Evolutionary conservation across 768 basidiomycete genomes (phyloP), one percentile per base, ranked within the genome.

Genomic region (Mycena amicta): DNA sequence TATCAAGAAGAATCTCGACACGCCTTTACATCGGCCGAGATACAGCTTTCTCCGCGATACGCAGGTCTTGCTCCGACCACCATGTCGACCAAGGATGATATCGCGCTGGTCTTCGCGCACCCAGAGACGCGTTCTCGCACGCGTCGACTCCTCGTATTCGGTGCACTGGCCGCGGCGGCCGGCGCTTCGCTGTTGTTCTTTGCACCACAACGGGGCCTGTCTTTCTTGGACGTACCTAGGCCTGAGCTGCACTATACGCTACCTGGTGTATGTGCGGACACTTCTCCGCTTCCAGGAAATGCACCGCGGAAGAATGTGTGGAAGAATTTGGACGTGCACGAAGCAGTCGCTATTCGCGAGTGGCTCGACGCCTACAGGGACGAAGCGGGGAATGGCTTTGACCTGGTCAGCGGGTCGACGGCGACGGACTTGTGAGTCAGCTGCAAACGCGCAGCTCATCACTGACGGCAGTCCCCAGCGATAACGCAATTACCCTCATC

Each of bases 241-340:
- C 4, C 3, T 26, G 45, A n/a, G 22, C 28, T 39, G 41, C 33
- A 55, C 18, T n/a, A 52, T 27, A 31, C 47, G 23, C 26, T 53
- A 3, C 62, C 62, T 1, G 52, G 55, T 2, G 5, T 46, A 12
- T 64, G 62, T 20, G 62, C 59, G 16, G 62, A 64, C 30, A 60
- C 55, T 16, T 27, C 58, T 25, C 52, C 62, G 33, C 53, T 64
- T 8, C 52, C 52, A 6, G 26, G 43, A n/a, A 53, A 40, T 5
- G 62, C 62, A 26, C 62, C 62, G 23, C 56, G 27, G n/a, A 5
- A 40, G 2, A 64, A 64, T 39, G 62, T 64, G 33, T 64, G 62
- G 62, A 53, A 55, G 62, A 64, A 64, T 30, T 51, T 64, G 22
- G 59, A 60, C 50, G 59, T 64, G 20, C 55, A 60, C n/a, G 62